phyloP scores from a whole-genome alignment of 2,329 filamentous ascomycete species.

The Leptographium wingfieldii region DNA sequence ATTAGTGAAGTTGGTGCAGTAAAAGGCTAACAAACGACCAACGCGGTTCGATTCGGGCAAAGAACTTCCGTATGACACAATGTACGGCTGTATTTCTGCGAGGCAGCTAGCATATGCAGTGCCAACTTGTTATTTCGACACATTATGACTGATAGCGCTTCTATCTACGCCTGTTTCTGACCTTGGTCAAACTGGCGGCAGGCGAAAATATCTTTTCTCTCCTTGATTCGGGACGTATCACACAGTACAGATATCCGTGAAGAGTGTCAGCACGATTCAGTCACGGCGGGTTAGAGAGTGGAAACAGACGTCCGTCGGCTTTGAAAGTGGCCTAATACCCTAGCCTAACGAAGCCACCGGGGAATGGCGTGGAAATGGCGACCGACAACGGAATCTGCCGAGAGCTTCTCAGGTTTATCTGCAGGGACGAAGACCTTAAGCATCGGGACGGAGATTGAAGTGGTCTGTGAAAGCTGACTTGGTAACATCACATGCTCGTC shows the following conservation, averaged over 20 bases:
- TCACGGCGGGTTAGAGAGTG: background rate
- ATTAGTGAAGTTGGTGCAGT: constrained; percentile 35
- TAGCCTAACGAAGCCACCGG: background rate
- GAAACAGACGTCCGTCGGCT: background rate
- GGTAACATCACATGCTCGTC: too few species aligned
- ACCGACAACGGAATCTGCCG: background rate
- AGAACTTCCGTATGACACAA: constrained; percentile 13
- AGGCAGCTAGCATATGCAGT: background rate
- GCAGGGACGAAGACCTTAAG: too few species aligned
- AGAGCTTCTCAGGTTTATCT: background rate
- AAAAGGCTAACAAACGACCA: constrained; percentile 36
- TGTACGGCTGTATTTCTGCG: background rate
- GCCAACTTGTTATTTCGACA: background rate
- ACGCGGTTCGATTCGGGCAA: constrained; percentile 33
- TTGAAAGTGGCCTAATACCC: background rate
- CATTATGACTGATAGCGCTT: background rate
- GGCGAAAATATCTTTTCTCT: too few species aligned
- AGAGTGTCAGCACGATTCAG: background rate
- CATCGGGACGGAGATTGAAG: too few species aligned
- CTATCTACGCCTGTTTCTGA: background rate
- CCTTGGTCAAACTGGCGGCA: too few species aligned
- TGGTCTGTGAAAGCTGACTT: too few species aligned
- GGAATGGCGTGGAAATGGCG: background rate
- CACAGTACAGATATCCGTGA: background rate
- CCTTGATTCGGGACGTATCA: background rate